Evolutionary conservation across 495 filamentous ascomycete species (phyloP), one percentile per base, ranked within the genome.

Genomic region (Penicillium ucsense): DNA sequence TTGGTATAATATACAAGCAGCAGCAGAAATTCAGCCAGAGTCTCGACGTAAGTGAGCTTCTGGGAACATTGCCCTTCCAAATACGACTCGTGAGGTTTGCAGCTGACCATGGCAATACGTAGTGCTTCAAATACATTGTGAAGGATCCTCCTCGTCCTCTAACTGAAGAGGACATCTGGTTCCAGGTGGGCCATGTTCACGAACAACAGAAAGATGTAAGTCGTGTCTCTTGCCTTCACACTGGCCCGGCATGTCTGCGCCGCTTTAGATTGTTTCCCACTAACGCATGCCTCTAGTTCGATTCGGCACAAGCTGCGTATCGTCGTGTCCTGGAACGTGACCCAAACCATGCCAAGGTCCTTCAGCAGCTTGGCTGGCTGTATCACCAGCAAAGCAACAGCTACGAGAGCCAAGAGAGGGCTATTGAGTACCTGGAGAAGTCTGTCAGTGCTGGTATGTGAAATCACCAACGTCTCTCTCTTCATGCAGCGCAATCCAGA

Each of bases 81-180:
- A 42, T 12, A 2, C 54, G 9, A 38, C 50, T 55, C 40, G 49
- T 41, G 8, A 43, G 8, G 34, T 41, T 41, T 41, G 20, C 20
- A 20, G 20, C 20, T 20, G 20, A 20, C 20, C 20, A 20, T 20
- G 20, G 34, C 27, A 5, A 30, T 27, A 20, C 5, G 38, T 38
- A 96, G 88, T 99, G 92, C 68, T 99, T 99, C 66, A 89, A 89
- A 66, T 99, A 95, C 63, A 99, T 99, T 49, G 88, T 96, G 45
- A 86, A 80, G 47, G 88, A 95, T 40, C 94, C 92, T 12, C 92
- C 92, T 6, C 79, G 88, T 4, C 92, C 92, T 10, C 67, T 99
- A 63, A 97, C 89, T 2, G 90, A 97, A 61, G 92, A 96, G 63
- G 92, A 99, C 59, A 99, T 99, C 50, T 97, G 91, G 91, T 99